phyloP scores from a whole-genome alignment of 1,284 basidiomycete species.

The Melampsora americana region DNA sequence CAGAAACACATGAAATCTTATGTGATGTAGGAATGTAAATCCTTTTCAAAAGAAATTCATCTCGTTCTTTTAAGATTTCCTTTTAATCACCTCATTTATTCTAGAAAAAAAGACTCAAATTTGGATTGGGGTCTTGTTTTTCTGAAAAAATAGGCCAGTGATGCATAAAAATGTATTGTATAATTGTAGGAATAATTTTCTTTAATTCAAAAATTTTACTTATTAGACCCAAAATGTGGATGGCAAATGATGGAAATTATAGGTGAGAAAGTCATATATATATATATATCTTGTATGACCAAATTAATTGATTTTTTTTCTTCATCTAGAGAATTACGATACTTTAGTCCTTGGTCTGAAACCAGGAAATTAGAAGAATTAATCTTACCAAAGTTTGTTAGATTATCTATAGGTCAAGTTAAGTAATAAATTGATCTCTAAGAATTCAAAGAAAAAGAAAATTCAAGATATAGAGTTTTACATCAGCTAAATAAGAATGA shows the following conservation, averaged over 20 bases:
- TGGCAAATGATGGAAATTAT: conserved; percentile 44
- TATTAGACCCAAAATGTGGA: conserved; percentile 39
- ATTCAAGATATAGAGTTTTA: no score
- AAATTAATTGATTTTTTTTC: neutral
- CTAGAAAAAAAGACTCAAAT: no score
- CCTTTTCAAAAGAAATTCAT: neutral
- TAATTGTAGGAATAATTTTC: conserved; percentile 41
- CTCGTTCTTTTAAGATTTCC: neutral
- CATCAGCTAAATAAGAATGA: no score
- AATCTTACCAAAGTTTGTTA: conserved; percentile 17
- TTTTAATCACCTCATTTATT: no score
- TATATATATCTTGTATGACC: no score
- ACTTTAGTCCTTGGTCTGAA: conserved; percentile 38
- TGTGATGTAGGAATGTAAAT: conserved; percentile 91
- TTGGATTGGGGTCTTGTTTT: neutral
- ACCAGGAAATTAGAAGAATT: conserved; percentile 37
- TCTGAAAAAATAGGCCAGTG: conserved; percentile 37
- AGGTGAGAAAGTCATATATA: no score
- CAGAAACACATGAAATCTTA: conserved; percentile 72
- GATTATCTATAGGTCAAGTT: conserved; percentile 27
- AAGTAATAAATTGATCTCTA: neutral
- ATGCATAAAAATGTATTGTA: conserved; percentile 34
- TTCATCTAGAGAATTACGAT: conserved; percentile 41
- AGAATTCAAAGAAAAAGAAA: neutral
- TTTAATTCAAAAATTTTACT: conserved; percentile 41